phyloP scores from a whole-genome alignment of 345 rosid species.

The Boechera divaricarpa region DNA sequence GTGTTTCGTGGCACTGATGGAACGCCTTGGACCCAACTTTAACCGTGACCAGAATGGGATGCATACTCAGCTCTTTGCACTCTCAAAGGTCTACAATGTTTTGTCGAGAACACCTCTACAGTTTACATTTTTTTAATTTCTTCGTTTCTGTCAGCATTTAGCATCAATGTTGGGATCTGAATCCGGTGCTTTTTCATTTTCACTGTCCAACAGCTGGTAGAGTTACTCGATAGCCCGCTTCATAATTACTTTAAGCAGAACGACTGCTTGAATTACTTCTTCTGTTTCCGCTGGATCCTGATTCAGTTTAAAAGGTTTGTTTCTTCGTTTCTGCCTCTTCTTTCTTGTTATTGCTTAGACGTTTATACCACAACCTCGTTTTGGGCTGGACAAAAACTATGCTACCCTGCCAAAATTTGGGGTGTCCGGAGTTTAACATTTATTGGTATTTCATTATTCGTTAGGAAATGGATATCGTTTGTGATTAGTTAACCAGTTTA shows the following conservation, averaged over 20 bases:
- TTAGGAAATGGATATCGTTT: not conserved
- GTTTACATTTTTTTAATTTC: not conserved
- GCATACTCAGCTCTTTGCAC: conserved; percentile 97
- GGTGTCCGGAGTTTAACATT: not conserved
- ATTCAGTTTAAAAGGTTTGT: conserved; percentile 92
- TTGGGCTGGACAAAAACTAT: not conserved
- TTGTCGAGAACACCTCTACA: not conserved
- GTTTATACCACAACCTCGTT: not conserved
- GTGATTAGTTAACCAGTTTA: not conserved
- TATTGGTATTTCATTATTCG: not conserved
- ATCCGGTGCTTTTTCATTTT: conserved; percentile 27
- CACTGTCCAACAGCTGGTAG: conserved; percentile 71
- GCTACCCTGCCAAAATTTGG: not conserved
- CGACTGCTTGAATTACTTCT: conserved; percentile 98
- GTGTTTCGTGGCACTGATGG: conserved; percentile 96
- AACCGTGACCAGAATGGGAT: conserved; percentile 98
- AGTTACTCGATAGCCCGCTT: conserved; percentile 85
- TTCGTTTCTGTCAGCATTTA: conserved; percentile 11
- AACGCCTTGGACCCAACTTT: conserved; percentile 97
- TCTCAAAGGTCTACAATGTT: conserved; percentile 73
- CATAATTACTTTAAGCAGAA: conserved; percentile 90
- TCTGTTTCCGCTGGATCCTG: conserved; percentile 98
- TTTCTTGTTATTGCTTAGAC: conserved; percentile 6
- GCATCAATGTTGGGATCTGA: conserved; percentile 32
- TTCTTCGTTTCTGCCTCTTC: conserved; percentile 15